Percentiles rank a stretch among this genome's conserved stretches.
phyloP scores from a whole-genome alignment of 208 protist genomes.

The Leptomonas seymouri region DNA sequence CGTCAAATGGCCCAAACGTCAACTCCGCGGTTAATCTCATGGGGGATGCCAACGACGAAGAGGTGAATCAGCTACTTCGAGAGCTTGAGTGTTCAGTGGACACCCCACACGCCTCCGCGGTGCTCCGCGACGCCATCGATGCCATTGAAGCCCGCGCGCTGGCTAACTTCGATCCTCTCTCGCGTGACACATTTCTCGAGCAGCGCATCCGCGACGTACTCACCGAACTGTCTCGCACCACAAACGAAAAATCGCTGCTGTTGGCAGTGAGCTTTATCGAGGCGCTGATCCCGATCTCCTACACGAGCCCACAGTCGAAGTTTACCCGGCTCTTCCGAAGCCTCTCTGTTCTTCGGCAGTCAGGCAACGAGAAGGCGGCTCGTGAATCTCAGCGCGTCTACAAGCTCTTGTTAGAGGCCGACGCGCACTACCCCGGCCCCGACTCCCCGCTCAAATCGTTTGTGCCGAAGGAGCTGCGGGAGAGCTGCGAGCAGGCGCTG shows the following conservation, averaged over 20 bases:
- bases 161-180: conserved; percentile 76
- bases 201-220: conserved; percentile 83
- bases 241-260: conserved; percentile 53
- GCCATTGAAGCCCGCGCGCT: conserved; percentile 81
- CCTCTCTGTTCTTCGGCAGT: conserved; percentile 73
- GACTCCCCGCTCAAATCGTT: conserved; percentile 82
- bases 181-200: conserved; percentile 83
- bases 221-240: conserved; percentile 61
- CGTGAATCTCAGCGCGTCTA: conserved; percentile 81
- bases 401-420: conserved; percentile 68
- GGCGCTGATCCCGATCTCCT: conserved; percentile 76
- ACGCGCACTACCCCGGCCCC: conserved; percentile 39
- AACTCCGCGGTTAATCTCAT: conserved; percentile 9
- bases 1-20: conserved; percentile 20
- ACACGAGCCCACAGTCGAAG: conserved; percentile 81
- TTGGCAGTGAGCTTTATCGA: conserved; percentile 81
- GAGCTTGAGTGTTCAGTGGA: conserved; percentile 79
- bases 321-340: conserved; percentile 85
- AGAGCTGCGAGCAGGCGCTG: conserved; percentile 81
- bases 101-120: conserved; percentile 56
- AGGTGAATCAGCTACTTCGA: conserved; percentile 76
- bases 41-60: conserved; percentile 70
- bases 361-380: conserved; percentile 63
- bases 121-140: conserved; percentile 77
- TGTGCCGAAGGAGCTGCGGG: conserved; percentile 84